These are phyloP conservation scores for Zymoseptoria tritici DNA, from an alignment of 2,329 filamentous ascomycete genomes.

Conservation along the genomic window DNA sequence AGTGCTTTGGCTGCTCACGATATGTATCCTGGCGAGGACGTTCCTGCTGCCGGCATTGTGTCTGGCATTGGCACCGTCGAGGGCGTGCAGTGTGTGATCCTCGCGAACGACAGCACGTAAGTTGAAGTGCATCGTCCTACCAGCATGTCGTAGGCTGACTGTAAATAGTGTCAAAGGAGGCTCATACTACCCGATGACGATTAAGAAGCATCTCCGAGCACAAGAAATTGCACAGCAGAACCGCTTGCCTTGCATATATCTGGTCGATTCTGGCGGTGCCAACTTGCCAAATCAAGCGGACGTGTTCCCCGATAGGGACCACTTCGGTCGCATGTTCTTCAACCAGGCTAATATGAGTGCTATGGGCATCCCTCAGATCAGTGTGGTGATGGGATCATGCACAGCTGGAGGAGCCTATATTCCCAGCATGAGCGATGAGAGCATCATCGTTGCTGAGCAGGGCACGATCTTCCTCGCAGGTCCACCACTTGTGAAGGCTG, in stretches of 20 bases:
- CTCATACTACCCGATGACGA: slow-evolving; percentile 93
- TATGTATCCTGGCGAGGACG: slow-evolving; percentile 78
- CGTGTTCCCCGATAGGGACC: slow-evolving; percentile 89
- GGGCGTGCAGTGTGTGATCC: slow-evolving; percentile 84
- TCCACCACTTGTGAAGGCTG: slow-evolving; percentile 88
- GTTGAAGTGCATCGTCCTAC: neutral
- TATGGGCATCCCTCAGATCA: slow-evolving; percentile 82
- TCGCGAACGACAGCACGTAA: slow-evolving; percentile 84
- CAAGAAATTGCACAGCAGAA: slow-evolving; percentile 90
- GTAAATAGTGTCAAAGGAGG: slow-evolving; percentile 69
- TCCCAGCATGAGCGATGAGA: slow-evolving; percentile 94
- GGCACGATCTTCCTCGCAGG: slow-evolving; percentile 97
- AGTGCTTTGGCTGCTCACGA: slow-evolving; percentile 82
- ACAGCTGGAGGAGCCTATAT: slow-evolving; percentile 95
- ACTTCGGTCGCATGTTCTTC: slow-evolving; percentile 96
- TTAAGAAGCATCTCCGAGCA: slow-evolving; percentile 92
- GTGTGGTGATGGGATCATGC: slow-evolving; percentile 94
- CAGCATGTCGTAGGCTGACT: slow-evolving; percentile 7
- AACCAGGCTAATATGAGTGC: slow-evolving; percentile 94
- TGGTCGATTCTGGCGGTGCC: slow-evolving; percentile 91
- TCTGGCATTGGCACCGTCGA: slow-evolving; percentile 86
- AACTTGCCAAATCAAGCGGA: slow-evolving; percentile 93
- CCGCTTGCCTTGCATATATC: slow-evolving; percentile 76
- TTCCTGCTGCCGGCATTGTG: slow-evolving; percentile 84
- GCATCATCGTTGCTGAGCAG: slow-evolving; percentile 89